Base-by-base conservation (phyloP, 345 rosid genomes). In the Rhodomyrtus tomentosa region DNA sequence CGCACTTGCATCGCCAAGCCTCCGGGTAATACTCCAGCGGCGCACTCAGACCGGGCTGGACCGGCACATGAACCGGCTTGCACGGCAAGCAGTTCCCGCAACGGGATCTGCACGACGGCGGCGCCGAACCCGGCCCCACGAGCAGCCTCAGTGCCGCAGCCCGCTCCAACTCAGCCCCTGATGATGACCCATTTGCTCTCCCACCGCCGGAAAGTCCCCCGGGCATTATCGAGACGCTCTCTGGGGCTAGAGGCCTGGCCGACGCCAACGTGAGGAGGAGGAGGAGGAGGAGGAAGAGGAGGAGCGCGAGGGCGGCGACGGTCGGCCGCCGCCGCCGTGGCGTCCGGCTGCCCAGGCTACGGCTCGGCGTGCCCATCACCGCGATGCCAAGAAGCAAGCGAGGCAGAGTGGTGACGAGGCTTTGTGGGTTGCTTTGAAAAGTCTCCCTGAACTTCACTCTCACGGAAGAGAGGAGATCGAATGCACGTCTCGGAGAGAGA, bases 1-100 rank as follows among this genome's bases (percentile, higher is more conserved):
- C 96, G 84, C 99, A 95, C 91, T 95, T 93, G 91, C 99, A 97
- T 20, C 99, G 94, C 99, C 99, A 95, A 72, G 99, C 98, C 91
- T 97, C 99, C 24, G 99, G 98, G 85, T 95, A 95, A 87, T 97
- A 97, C 92, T 97, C 99, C 45, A 91, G 86, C 62, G 98, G 98
- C 82, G 88, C 68, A 81, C 90, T 91, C 22, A 91, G 81, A 55
- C 98, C 96, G 5, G 96, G 98, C 81, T 93, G 96, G 85, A 97
- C 89, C 82, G 99, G 93, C 79, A 97, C 98, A 83, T 94, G 99
- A 88, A 95, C 99, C 83, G 98, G 91, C 68, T 86, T 81, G 90
- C 99, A 97, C 24, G 99, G 99, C 16, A 86, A 89, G 88, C 99
- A 97, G 80, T 82, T 87, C 25, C 95, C 96, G 87, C 99, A 97